Evolutionary conservation across 805 yeast species (phyloP).

Genomic region (Gaillardinia entomophila): DNA sequence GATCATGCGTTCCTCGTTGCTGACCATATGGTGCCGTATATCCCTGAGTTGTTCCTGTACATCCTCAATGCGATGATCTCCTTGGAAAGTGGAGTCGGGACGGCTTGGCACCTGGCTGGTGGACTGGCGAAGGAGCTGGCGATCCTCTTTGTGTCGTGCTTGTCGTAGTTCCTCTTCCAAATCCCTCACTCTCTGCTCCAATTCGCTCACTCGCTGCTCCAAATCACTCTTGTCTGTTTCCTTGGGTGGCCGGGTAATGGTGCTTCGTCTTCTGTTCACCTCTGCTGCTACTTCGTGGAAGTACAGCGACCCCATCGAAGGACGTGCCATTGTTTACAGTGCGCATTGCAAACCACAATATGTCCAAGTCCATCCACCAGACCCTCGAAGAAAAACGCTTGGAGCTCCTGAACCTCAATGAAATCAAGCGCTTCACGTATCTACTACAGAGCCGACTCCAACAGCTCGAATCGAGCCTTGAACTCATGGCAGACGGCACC

Average conservation of each 20-base stretch:
- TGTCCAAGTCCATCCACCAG: constrained; percentile 8
- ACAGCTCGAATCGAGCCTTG: constrained; percentile 42
- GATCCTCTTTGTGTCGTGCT: no score
- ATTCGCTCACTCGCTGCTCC: no score
- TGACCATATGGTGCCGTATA: no score
- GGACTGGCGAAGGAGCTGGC: no score
- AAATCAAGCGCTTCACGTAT: constrained; percentile 42
- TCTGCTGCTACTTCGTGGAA: background rate
- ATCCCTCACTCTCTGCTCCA: no score
- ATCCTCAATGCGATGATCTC: no score
- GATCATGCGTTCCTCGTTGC: no score
- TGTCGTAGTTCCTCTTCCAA: no score
- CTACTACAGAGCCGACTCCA: constrained; percentile 43
- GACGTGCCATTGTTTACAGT: background rate
- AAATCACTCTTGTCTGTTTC: no score
- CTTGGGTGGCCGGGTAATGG: background rate
- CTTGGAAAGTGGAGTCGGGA: no score
- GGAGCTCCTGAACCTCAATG: constrained; percentile 47
- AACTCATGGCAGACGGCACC: constrained; percentile 50
- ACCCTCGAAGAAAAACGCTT: constrained; percentile 40
- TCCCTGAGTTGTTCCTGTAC: no score
- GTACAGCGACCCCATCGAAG: background rate
- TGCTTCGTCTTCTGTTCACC: background rate
- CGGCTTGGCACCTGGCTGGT: no score
- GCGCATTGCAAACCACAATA: background rate